Evolutionary conservation across 208 protist genomes (phyloP).

Genomic region (Leishmania amazonensis): DNA sequence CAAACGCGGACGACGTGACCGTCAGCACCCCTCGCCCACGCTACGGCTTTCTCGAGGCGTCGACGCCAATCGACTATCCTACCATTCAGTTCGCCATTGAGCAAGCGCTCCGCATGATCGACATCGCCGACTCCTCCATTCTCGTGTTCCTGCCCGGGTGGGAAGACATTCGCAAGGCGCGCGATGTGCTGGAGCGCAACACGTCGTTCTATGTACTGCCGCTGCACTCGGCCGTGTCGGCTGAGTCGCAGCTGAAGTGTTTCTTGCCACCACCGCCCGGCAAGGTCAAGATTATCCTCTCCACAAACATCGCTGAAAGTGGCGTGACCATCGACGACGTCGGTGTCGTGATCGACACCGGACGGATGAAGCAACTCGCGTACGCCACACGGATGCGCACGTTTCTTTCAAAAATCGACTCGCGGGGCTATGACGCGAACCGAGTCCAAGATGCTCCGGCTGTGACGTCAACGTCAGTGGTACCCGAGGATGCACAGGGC

Average conservation of each 20-base stretch:
- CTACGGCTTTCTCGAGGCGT: slow-evolving; percentile 71
- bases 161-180: slow-evolving; percentile 87
- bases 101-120: slow-evolving; percentile 72
- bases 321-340: slow-evolving; percentile 99
- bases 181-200: slow-evolving; percentile 79
- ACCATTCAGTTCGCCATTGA: slow-evolving; percentile 86
- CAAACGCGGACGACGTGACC: background rate
- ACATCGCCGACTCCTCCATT: slow-evolving; percentile 72
- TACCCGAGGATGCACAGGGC: slow-evolving; percentile 9
- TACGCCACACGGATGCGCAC: slow-evolving; percentile 75
- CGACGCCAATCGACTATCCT: slow-evolving; percentile 74
- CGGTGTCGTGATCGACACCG: slow-evolving; percentile 97
- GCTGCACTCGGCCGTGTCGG: slow-evolving; percentile 93
- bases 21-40: slow-evolving; percentile 9
- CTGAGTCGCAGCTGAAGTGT: slow-evolving; percentile 96
- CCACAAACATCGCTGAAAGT: slow-evolving; percentile 99
- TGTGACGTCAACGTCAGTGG: background rate
- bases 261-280: slow-evolving; percentile 95
- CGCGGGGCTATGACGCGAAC: slow-evolving; percentile 40
- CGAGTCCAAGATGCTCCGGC: background rate
- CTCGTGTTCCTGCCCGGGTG: slow-evolving; percentile 95
- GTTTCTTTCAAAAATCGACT: slow-evolving; percentile 31
- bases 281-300: slow-evolving; percentile 96
- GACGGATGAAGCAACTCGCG: slow-evolving; percentile 95
- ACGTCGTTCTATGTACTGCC: slow-evolving; percentile 71